Evolutionary conservation across 345 rosid genomes (phyloP), one percentile per base, ranked within the genome.

Genomic region (Cardamine chenopodiifolia): DNA sequence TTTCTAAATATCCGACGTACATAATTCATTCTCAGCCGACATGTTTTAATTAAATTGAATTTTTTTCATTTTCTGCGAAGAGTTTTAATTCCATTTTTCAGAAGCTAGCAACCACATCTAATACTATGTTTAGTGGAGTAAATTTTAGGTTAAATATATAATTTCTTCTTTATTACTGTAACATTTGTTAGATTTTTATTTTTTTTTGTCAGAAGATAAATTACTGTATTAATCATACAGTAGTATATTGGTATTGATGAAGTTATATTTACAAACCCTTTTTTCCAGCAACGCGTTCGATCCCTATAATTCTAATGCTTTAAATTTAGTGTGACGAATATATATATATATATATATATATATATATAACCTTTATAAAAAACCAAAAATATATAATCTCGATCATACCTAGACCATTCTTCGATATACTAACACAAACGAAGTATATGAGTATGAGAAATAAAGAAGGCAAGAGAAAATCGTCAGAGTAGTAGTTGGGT

Each of bases 401-500:
- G 9, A 23, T 62, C 14, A 15, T 15, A 14, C 66, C 34, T 13
- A 6, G 40, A 61, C 20, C 49, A 5, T 14, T 23, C 31, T 47
- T 29, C 29, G 22, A 28, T 45, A 22, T 29, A 63, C 34, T 31
- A 31, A 31, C 29, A 6, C 37, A 47, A 20, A 20, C 5, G 32
- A 54, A 54, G 6, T 14, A 13, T 25, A 26, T 54, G 68, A 14
- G 35, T 17, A 9, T 1, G 61, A 49, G 52, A 71, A 15, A 37
- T 62, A 62, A 50, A 72, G 20, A 71, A 34, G 52, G 40, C 20
- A 37, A 34, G 68, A 61, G 10, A 61, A 60, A 50, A 17, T 35
- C 17, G 69, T 72, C 76, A 72, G 76, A 72, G 60, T 12, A 72
- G 53, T 62, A 50, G 76, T 62, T 72, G 75, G 68, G 13, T 23